A percentile compares a stretch with the other conserved stretches of the same genome.
Evolutionary conservation across 257 asterid species (phyloP).

Genomic region (Jacaranda mimosifolia): DNA sequence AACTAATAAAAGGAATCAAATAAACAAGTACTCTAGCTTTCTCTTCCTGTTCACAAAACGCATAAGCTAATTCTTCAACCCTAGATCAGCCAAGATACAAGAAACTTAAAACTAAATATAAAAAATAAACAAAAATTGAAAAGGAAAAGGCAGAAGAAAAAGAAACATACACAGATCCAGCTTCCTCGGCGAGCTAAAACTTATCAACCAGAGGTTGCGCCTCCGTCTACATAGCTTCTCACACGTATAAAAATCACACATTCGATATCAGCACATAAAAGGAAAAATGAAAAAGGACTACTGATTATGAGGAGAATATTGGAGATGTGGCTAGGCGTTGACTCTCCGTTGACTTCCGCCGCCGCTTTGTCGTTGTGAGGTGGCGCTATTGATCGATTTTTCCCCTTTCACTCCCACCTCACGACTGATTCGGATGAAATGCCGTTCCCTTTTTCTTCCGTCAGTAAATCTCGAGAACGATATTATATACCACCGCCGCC

Average conservation of each 20-base stretch:
- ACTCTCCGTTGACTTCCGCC: conserved; percentile 47
- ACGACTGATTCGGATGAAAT: conserved; percentile 12
- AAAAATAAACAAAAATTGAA: not conserved
- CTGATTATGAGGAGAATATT: conserved; percentile 81
- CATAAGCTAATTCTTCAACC: not conserved
- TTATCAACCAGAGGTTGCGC: conserved; percentile 83
- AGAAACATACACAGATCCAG: conserved; percentile 61
- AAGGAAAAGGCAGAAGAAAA: conserved; percentile 15
- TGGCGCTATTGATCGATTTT: conserved; percentile 60
- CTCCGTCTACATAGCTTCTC: conserved; percentile 92
- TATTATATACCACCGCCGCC: conserved; percentile 2
- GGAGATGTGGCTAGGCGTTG: conserved; percentile 66
- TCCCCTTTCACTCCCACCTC: conserved; percentile 25
- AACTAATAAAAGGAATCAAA: not conserved
- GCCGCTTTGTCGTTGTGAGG: conserved; percentile 55
- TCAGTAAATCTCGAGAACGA: conserved; percentile 23
- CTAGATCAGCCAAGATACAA: not conserved
- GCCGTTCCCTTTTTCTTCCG: not conserved
- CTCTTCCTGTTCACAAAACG: not conserved
- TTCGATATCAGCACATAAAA: conserved; percentile 22
- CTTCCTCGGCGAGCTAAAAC: conserved; percentile 73
- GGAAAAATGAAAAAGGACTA: conserved; percentile 35
- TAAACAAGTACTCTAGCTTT: not conserved
- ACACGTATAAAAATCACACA: conserved; percentile 3
- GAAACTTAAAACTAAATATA: not conserved